Conservation (phyloP, 306 rosid species). For the Pterocarpus macrocarpus region DNA sequence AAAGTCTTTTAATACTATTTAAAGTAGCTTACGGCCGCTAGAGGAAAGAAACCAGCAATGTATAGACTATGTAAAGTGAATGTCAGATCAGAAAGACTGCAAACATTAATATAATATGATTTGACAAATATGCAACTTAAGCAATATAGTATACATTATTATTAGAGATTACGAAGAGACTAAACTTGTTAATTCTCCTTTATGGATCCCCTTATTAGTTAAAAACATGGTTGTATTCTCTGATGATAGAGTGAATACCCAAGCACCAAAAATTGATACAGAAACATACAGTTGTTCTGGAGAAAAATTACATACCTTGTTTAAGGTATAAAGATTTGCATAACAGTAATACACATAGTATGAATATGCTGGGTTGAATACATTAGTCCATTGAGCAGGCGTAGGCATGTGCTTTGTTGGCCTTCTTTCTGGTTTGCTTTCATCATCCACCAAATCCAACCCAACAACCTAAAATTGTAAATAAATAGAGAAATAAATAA, state of each 20-base stretch:
- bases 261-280: slow-evolving; percentile 10
- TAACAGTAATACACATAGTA: slow-evolving; percentile 96
- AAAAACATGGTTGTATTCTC: background rate
- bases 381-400: slow-evolving; percentile 96
- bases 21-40: background rate
- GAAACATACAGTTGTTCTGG: background rate
- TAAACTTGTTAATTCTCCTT: background rate
- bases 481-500: slow-evolving; percentile 15
- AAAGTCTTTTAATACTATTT: background rate
- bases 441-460: slow-evolving; percentile 96
- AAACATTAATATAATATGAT: slow-evolving; percentile 9
- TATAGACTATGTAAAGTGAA: background rate
- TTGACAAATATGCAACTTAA: slow-evolving; percentile 30
- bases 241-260: background rate
- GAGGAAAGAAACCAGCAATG: slow-evolving; percentile 3
- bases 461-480: slow-evolving; percentile 82
- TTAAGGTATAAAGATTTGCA: slow-evolving; percentile 91
- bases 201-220: background rate
- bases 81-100: background rate
- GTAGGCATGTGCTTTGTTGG: slow-evolving; percentile 99
- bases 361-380: slow-evolving; percentile 95
- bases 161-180: background rate
- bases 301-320: slow-evolving; percentile 71
- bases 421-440: slow-evolving; percentile 97
- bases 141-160: background rate